Percentiles rank a stretch among this genome's conserved stretches.
Conservation (phyloP, 1,284 basidiomycete species). For the Golubevia sp. region DNA sequence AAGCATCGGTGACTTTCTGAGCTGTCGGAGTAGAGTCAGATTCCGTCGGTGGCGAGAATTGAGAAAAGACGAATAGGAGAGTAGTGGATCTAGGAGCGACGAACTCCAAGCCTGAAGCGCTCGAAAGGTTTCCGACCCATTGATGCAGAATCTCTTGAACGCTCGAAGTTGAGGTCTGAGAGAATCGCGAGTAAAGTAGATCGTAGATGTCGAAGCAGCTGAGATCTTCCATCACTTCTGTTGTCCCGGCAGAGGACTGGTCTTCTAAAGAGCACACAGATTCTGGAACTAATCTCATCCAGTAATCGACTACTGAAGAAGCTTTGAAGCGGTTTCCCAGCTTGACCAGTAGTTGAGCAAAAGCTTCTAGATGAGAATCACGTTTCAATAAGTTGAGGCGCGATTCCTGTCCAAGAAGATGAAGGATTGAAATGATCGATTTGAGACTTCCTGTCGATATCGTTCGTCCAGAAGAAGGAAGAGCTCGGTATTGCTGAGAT, state of each 20-base stretch:
- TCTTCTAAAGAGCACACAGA: background rate
- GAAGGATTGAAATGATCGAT: slow-evolving; percentile 16
- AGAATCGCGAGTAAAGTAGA: background rate
- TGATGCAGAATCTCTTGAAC: too few relatives aligned
- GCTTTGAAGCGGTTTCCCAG: background rate
- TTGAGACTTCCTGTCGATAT: background rate
- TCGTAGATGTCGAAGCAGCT: background rate
- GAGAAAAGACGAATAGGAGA: too few relatives aligned
- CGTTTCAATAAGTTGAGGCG: slow-evolving; percentile 11
- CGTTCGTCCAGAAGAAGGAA: too few relatives aligned
- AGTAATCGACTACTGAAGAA: background rate
- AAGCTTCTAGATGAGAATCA: background rate
- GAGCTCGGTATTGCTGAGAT: too few relatives aligned
- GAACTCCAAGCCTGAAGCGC: background rate
- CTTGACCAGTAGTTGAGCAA: background rate
- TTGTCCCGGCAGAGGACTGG: background rate
- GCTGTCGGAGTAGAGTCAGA: too few relatives aligned
- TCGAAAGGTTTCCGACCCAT: background rate
- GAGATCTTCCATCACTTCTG: background rate
- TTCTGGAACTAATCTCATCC: background rate
- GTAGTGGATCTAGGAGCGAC: too few relatives aligned
- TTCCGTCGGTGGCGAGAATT: too few relatives aligned
- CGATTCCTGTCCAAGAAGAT: slow-evolving; percentile 35
- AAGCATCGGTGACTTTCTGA: too few relatives aligned
- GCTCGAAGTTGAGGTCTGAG: background rate